A percentile compares a stretch with the other conserved stretches of the same genome.
These are phyloP conservation scores for Chlorella sp. DNA, from an alignment of 139 green algal species.

Conservation along the genomic window DNA sequence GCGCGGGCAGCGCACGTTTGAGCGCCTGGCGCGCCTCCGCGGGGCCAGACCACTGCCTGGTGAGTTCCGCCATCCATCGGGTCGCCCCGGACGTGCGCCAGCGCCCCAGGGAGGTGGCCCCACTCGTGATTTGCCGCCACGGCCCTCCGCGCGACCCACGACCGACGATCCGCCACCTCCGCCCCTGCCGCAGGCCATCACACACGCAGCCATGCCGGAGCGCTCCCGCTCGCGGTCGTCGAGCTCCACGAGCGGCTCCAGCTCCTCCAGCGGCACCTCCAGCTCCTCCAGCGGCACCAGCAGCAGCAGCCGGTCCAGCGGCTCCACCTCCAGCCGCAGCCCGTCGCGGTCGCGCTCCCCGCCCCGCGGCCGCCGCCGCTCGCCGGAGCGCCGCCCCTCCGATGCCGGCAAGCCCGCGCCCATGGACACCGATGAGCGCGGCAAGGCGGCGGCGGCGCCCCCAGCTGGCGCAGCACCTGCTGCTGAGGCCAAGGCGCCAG, in stretches of 20 bases:
- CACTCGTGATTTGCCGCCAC: too few relatives aligned
- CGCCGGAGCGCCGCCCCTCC: not conserved
- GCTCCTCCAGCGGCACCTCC: not conserved
- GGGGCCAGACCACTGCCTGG: too few relatives aligned
- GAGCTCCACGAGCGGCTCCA: not conserved
- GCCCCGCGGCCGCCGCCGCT: not conserved
- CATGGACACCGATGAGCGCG: not conserved
- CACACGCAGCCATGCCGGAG: too few relatives aligned
- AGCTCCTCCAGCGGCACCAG: slow-evolving; percentile 5
- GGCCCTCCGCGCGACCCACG: too few relatives aligned
- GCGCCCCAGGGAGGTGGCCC: too few relatives aligned
- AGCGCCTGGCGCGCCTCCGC: too few relatives aligned
- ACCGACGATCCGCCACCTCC: too few relatives aligned
- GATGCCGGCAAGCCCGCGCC: not conserved
- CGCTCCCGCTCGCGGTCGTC: too few relatives aligned
- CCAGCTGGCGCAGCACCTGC: not conserved
- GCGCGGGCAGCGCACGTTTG: too few relatives aligned
- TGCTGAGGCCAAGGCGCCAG: not conserved
- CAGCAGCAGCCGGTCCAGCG: not conserved
- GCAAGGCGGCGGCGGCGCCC: not conserved
- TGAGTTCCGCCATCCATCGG: too few relatives aligned
- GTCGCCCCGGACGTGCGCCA: too few relatives aligned
- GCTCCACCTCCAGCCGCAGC: slow-evolving; percentile 1
- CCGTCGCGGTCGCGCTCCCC: not conserved
- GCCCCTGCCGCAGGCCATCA: too few relatives aligned